Evolutionary conservation across 2,329 filamentous ascomycete species (phyloP), one percentile per base, ranked within the genome.

Genomic region (Thielaviopsis musarum): DNA sequence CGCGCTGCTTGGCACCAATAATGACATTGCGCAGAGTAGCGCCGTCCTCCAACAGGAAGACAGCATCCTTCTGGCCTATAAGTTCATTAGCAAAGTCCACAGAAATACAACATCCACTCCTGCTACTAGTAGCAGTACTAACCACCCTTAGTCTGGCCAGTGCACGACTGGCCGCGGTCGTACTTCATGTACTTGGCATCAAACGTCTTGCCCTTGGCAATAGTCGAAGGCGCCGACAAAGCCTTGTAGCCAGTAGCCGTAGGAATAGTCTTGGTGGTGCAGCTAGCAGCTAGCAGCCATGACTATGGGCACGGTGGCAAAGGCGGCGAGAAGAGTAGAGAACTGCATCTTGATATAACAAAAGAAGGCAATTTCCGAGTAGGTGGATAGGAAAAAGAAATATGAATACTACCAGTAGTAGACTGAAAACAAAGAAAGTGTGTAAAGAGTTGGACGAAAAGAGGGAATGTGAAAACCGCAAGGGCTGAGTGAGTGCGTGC

Each of bases 11-110:
- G 52, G 69, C 67, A 61, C 74, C 74, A 28, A 76, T 76, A 62
- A 75, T 75, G 52, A 73, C 74, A 59, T 76, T 77, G 60, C 68
- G 71, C 53, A 77, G 68, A 0, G 71, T 73, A 9, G 73, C 74
- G 1, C 74, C 74, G 2, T 65, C 59, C 52, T 70, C 66, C 4
- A 75, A 68, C 53, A 73, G 66, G 64, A 75, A 75, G 55, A 75
- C 72, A 22, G 73, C 71, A 54, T 77, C 75, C 0, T 67, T 62
- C 60, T 73, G 67, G 56, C 69, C 72, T 63, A 64, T 67, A 57
- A 67, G 41, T 21, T 34, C 4, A 19, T 58, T 54, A 58, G 57
- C 41, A 48, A 38, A 22, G 19, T 52, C 2, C 3, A 30, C 7
- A 7, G 19, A 13, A 9, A 26, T 1, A 9, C 7, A 41, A 17